Evolutionary conservation across 2,329 filamentous ascomycete species (phyloP).

Genomic region (Aspergillus flavus): DNA sequence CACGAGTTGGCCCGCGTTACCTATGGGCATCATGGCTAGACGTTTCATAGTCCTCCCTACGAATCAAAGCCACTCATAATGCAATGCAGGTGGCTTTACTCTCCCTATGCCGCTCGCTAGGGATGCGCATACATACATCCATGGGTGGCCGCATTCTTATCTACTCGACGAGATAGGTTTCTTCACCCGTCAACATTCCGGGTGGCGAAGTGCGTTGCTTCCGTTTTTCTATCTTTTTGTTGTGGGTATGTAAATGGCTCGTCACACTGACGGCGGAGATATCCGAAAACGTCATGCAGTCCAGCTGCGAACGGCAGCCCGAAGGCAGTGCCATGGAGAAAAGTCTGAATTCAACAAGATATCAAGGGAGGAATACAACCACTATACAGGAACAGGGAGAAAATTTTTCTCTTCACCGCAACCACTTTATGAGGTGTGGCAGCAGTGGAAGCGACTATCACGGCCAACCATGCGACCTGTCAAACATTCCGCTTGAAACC

Average conservation of each 20-base stretch:
- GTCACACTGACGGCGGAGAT: not conserved
- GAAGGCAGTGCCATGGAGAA: not conserved
- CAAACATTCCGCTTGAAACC: conserved; percentile 1
- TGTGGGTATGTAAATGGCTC: not conserved
- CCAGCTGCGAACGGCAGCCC: conserved; percentile 1
- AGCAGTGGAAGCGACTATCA: not conserved
- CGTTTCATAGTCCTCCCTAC: not conserved
- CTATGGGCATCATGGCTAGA: not conserved
- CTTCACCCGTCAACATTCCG: not conserved
- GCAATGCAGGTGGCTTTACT: conserved; percentile 1
- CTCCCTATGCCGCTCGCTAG: not conserved
- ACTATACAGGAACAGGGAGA: not conserved
- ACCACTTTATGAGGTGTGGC: not conserved
- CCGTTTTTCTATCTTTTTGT: not conserved
- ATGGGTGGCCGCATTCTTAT: not conserved
- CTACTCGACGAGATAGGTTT: not conserved
- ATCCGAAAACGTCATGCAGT: conserved; percentile 4
- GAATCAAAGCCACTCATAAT: not conserved
- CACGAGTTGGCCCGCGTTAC: not conserved
- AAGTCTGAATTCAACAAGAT: not conserved
- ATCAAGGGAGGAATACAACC: not conserved
- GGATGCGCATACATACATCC: not conserved
- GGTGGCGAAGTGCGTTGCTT: not conserved
- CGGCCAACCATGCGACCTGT: not conserved
- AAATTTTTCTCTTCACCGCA: not conserved